Base-by-base conservation (phyloP, 2,329 filamentous ascomycete genomes). In the Coniochaeta sp. region DNA sequence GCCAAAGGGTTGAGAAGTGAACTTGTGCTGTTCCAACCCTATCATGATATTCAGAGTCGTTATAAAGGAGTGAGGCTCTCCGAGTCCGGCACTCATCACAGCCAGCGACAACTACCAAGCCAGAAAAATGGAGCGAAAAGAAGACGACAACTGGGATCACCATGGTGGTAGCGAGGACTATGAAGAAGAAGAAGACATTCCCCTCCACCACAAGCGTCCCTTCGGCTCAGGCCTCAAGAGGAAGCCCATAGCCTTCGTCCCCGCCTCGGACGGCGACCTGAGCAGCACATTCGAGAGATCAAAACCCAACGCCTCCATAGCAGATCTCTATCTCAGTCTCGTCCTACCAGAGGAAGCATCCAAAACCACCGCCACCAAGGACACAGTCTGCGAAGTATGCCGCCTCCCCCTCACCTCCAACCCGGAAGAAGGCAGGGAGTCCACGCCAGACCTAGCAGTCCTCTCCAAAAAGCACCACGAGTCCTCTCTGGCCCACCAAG, bases 401-500 rank as follows among this genome's bases (percentile, higher is more conserved):
- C 73, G 71, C n/a, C 72, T 85, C n/a, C 81, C 81, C 5, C 53
- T 83, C 28, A 57, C 59, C 26, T 13, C 54, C 6, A 47, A 51
- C 18, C 22, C 50, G 28, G 16, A 49, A 51, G 16, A 24, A 51
- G 45, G 22, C 53, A 13, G 47, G 38, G 13, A 38, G 53, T 52
- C 24, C 48, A 58, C 3, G 65, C 65, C 58, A 4, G 63, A 24
- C 12, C 16, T 61, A 42, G 10, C 50, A 55, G 49, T 51, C 54
- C n/a, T 55, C 63, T 49, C 28, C 49, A 51, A 54, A 53, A 18
- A 54, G 54, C 51, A 48, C 6, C 86, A 87, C 64, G 79, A 82
- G 60, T 72, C 77, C 24, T 85, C 79, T 28, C 75, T 89, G 51
- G 82, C 83, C 6, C 88, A 91, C 61, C 87, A 91, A 69, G 77